These are phyloP conservation scores for Albugo laibachii DNA, from an alignment of 352 stramenopile genomes.

Conservation along the genomic window DNA sequence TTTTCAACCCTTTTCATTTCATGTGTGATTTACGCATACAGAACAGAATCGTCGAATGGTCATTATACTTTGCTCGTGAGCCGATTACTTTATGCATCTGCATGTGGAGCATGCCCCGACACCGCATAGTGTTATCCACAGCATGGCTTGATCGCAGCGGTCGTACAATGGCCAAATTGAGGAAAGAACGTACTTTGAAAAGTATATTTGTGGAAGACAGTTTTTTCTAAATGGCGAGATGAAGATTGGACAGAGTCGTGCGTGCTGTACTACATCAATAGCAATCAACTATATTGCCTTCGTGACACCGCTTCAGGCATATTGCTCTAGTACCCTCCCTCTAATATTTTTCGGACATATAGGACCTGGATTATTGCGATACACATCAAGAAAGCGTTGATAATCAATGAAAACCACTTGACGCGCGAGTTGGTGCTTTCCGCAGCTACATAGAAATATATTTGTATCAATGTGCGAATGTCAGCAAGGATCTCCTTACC, in stretches of 20 bases:
- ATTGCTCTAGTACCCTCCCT: slow-evolving; percentile 35
- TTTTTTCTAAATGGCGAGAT: not conserved
- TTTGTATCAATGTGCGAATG: not conserved
- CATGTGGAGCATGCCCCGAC: too few relatives aligned
- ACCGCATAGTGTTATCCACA: too few relatives aligned
- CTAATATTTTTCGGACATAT: slow-evolving; percentile 68
- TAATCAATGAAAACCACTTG: slow-evolving; percentile 67
- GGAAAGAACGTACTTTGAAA: too few relatives aligned
- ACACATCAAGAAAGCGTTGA: slow-evolving; percentile 50
- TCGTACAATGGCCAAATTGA: not conserved
- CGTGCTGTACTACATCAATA: not conserved
- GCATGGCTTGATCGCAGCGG: too few relatives aligned
- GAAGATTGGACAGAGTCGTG: not conserved
- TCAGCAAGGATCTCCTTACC: slow-evolving; percentile 11
- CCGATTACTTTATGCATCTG: too few relatives aligned
- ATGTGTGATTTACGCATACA: too few relatives aligned
- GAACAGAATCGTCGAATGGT: too few relatives aligned
- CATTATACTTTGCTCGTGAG: too few relatives aligned
- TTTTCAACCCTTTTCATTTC: too few relatives aligned
- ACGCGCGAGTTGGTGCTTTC: slow-evolving; percentile 63
- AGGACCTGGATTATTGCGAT: slow-evolving; percentile 66
- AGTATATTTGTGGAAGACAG: too few relatives aligned
- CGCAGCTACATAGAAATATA: slow-evolving; percentile 16
- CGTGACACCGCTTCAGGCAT: not conserved
- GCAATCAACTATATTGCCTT: not conserved